phyloP scores from a whole-genome alignment of 1,284 basidiomycete species.

The Ceratobasidium sp. region DNA sequence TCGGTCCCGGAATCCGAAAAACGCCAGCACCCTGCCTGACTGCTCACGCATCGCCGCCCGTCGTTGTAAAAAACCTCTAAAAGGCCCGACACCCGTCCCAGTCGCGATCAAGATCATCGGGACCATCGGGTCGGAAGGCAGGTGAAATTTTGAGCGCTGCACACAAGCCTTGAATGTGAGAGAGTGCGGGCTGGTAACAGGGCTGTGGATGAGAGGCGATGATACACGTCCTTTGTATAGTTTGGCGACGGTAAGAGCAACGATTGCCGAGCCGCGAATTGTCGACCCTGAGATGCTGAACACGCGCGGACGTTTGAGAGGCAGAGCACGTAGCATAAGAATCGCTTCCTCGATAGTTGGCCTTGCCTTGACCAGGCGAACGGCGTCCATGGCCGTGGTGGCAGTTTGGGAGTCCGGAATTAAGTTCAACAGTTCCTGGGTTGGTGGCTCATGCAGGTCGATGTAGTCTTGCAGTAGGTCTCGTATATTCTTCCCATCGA shows the following conservation, averaged over 20 bases:
- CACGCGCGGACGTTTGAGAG: constrained; percentile 22
- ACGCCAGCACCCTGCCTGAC: constrained; percentile 10
- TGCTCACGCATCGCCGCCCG: background rate
- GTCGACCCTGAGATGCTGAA: constrained; percentile 18
- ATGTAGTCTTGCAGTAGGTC: constrained; percentile 21
- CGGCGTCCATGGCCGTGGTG: background rate
- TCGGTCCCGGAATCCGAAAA: constrained; percentile 20
- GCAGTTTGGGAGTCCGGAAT: constrained; percentile 19
- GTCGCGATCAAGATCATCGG: constrained; percentile 19
- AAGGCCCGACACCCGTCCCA: constrained; percentile 16
- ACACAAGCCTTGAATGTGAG: constrained; percentile 27
- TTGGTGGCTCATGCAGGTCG: constrained; percentile 23
- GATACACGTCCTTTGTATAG: constrained; percentile 32
- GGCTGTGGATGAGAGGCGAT: background rate
- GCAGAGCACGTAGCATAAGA: constrained; percentile 11
- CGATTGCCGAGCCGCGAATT: constrained; percentile 4
- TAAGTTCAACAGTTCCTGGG: background rate
- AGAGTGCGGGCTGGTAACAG: constrained; percentile 16
- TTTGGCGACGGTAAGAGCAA: constrained; percentile 18
- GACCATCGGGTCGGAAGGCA: constrained; percentile 15
- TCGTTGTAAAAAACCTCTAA: constrained; percentile 15
- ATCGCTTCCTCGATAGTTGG: constrained; percentile 16
- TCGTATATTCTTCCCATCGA: constrained; percentile 27
- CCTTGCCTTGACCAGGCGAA: constrained; percentile 6
- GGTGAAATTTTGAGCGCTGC: constrained; percentile 25